Conservation (phyloP, 2,329 filamentous ascomycete species). For the Claviceps africana region DNA sequence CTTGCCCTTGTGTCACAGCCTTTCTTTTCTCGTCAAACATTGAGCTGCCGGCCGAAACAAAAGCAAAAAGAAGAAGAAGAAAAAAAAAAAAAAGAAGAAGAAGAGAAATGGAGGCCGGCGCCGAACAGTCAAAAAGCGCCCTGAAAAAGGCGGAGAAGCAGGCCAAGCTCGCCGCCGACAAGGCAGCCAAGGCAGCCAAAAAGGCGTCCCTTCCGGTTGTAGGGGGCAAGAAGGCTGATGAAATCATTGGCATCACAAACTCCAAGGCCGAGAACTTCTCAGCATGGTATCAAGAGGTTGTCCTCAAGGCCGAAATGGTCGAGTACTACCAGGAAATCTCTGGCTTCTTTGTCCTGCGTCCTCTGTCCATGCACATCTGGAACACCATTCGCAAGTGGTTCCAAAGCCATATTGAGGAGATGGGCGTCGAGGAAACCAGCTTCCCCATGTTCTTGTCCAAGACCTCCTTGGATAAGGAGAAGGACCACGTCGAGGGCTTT, state of each 20-base stretch:
- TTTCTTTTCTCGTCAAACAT: neutral
- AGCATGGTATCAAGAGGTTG: conserved; percentile 94
- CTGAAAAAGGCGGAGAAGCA: conserved; percentile 53
- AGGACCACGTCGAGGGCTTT: conserved; percentile 97
- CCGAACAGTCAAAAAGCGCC: conserved; percentile 43
- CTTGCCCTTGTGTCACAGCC: neutral
- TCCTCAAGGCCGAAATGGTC: conserved; percentile 93
- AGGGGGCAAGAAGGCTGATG: conserved; percentile 46
- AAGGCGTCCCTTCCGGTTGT: conserved; percentile 35
- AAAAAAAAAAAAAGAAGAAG: conserved; percentile 5
- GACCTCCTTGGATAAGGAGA: conserved; percentile 77
- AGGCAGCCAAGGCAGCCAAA: conserved; percentile 49
- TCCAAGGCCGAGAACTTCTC: conserved; percentile 78
- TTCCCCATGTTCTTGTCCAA: conserved; percentile 93
- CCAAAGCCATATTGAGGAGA: conserved; percentile 63
- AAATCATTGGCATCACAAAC: conserved; percentile 78
- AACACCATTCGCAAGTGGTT: conserved; percentile 53
- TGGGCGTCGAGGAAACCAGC: conserved; percentile 90
- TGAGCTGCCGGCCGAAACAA: neutral
- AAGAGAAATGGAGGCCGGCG: conserved; percentile 17
- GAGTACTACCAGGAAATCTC: conserved; percentile 92
- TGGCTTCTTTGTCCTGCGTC: conserved; percentile 90
- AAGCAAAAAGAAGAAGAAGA: neutral
- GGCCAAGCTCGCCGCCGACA: conserved; percentile 45
- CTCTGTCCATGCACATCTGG: conserved; percentile 53